Evolutionary conservation across 2,329 filamentous ascomycete genomes (phyloP), one percentile per base, ranked within the genome.

Genomic region (Cadophora sp.): DNA sequence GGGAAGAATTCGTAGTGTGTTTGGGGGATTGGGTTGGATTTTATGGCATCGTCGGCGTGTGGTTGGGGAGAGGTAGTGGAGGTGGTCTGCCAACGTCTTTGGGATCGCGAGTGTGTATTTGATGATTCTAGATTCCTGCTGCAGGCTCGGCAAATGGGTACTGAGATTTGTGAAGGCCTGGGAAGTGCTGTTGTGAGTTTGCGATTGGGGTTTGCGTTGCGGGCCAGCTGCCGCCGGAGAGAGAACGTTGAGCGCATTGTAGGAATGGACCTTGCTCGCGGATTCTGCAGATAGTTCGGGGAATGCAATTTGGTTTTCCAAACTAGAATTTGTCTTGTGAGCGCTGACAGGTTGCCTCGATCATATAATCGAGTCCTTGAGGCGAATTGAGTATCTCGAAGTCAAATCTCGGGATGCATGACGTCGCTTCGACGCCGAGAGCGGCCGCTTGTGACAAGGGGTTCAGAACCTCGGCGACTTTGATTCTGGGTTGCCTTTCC

Each of bases 1-100:
- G 94, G 94, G 84, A 99, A 99, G 81, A 98, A 88, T 66, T 90
- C 88, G 85, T 97, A 98, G 84, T 95, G 88, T 65, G 90, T 93
- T 72, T 81, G 74, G 3, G 78, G 64, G 8, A 43, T 40, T 27
- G 34, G 53, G 19, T 51, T 61, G 2, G 67, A 19, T 40, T 53
- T 56, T 27, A 48, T 56, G 37, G 43, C n/a, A 4, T 51, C 24
- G 31, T 53, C 46, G 29, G 56, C 40, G 22, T 24, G 12, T 4
- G 48, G 4, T 58, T n/a, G 48, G 16, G 29, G 59, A 2, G 48
- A 51, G 22, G 34, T 31, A 19, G 62, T 34, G 4, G 62, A 46
- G 7, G 67, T 43, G 43, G 40, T 56, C 14, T 55, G 65, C 48
- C 37, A 56, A 50, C 65, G 59, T 16, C 37, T 24, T 34, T 66